These are phyloP conservation scores for Malassezia equina DNA, from an alignment of 1,284 basidiomycete species.

Conservation along the genomic window DNA sequence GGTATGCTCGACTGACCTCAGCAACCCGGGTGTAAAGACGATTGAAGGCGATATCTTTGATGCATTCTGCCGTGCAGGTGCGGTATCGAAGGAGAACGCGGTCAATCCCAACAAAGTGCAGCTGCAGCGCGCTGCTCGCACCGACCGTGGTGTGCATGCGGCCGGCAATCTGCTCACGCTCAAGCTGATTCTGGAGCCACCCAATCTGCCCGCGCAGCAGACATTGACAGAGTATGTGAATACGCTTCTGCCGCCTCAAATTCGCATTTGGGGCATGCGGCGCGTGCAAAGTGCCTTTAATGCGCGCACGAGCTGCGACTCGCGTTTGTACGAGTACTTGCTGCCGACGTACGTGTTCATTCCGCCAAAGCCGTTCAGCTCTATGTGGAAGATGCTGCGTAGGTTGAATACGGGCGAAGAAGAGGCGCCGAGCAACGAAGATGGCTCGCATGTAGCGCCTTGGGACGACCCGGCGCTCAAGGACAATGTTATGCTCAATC, in stretches of 20 bases:
- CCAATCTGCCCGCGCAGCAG: constrained; percentile 20
- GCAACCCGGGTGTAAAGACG: constrained; percentile 58
- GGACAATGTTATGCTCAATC: constrained; percentile 24
- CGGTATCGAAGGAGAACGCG: constrained; percentile 83
- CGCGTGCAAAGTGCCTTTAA: constrained; percentile 87
- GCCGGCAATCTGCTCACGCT: constrained; percentile 68
- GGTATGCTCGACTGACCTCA: constrained; percentile 47
- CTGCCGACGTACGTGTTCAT: constrained; percentile 88
- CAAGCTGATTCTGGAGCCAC: constrained; percentile 44
- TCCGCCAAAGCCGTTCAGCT: constrained; percentile 65
- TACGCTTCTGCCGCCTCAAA: constrained; percentile 71
- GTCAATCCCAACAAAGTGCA: constrained; percentile 80
- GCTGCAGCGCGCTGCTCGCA: constrained; percentile 79
- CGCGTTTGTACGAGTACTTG: constrained; percentile 91
- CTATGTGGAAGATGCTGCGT: constrained; percentile 37
- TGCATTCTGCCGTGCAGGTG: constrained; percentile 76
- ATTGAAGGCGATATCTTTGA: constrained; percentile 86
- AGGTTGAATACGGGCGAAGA: constrained; percentile 18
- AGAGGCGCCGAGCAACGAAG: constrained; percentile 12
- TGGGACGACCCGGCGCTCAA: constrained; percentile 12
- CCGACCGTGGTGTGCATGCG: constrained; percentile 94
- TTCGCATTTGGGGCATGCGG: constrained; percentile 83
- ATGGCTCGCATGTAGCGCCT: constrained; percentile 13
- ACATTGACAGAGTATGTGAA: constrained; percentile 67
- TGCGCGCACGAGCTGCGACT: constrained; percentile 64